Evolutionary conservation across 192 early-diverging fungal genomes (phyloP).

Genomic region (Geranomyces variabilis): DNA sequence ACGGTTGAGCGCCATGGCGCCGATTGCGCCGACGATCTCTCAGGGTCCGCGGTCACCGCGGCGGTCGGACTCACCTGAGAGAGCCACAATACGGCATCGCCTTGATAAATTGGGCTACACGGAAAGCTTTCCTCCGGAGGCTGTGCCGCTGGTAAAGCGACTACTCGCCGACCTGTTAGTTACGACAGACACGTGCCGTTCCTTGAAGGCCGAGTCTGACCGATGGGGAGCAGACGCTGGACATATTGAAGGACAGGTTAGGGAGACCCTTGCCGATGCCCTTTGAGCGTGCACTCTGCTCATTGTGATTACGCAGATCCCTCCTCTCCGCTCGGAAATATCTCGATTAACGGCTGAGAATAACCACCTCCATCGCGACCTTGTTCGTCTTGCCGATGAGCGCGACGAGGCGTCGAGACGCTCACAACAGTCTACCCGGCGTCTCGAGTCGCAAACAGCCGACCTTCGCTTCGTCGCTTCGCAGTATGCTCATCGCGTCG

Average conservation of each 20-base stretch:
- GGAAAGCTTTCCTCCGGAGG: constrained; percentile 38
- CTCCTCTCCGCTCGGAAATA: constrained; percentile 47
- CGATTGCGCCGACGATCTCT: too few relatives aligned
- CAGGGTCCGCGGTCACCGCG: too few relatives aligned
- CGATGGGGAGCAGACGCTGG: constrained; percentile 19
- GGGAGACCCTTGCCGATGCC: too few relatives aligned
- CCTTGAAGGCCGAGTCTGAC: constrained; percentile 38
- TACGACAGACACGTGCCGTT: constrained; percentile 48
- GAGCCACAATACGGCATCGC: constrained; percentile 41
- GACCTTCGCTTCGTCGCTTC: constrained; percentile 53
- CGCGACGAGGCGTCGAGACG: constrained; percentile 40
- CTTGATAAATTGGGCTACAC: constrained; percentile 52
- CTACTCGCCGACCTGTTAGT: constrained; percentile 50
- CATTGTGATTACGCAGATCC: constrained; percentile 22
- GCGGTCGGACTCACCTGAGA: not conserved
- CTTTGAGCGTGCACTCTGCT: too few relatives aligned
- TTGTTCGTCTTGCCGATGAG: constrained; percentile 42
- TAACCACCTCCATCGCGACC: constrained; percentile 52
- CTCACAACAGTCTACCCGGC: constrained; percentile 21
- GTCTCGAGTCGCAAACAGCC: constrained; percentile 37
- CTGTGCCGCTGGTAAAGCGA: constrained; percentile 42
- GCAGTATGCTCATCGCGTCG: constrained; percentile 47
- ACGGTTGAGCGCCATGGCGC: too few relatives aligned
- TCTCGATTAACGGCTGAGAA: constrained; percentile 52
- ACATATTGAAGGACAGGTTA: constrained; percentile 32